These are phyloP conservation scores for Jimgerdemannia flammicorona DNA, from an alignment of 192 early-diverging fungal species.

Conservation along the genomic window DNA sequence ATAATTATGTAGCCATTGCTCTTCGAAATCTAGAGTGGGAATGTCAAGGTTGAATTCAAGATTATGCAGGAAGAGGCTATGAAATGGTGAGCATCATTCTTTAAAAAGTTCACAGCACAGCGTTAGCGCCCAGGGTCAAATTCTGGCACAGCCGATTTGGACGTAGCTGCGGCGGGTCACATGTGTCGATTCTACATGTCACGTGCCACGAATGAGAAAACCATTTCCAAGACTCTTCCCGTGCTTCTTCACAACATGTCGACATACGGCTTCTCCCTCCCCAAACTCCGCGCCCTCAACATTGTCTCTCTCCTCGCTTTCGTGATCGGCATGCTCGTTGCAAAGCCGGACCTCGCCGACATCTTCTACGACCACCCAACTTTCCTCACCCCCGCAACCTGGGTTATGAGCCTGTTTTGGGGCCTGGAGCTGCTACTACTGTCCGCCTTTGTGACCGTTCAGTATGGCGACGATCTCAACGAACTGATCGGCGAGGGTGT, in stretches of 20 bases:
- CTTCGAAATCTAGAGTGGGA: too few relatives aligned
- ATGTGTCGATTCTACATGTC: too few relatives aligned
- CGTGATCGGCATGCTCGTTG: neutral
- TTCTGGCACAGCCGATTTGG: too few relatives aligned
- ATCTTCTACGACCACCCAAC: neutral
- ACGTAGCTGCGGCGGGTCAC: too few relatives aligned
- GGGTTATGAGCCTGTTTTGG: neutral
- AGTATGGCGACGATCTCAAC: neutral
- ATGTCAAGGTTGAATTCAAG: too few relatives aligned
- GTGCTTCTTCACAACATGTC: neutral
- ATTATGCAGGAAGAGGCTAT: too few relatives aligned
- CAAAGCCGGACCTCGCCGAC: neutral
- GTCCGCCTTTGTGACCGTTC: neutral
- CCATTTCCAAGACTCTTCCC: too few relatives aligned
- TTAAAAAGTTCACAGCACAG: too few relatives aligned
- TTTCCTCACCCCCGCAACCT: neutral
- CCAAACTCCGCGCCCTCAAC: neutral
- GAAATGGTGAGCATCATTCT: too few relatives aligned
- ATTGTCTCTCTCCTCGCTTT: neutral
- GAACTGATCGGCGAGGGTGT: neutral
- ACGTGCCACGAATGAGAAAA: too few relatives aligned
- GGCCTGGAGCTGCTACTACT: neutral
- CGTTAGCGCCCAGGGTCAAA: too few relatives aligned
- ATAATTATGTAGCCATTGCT: too few relatives aligned
- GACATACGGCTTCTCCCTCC: neutral